Conservation (phyloP, 169 alveolate species). For the Perkinsus marinus region DNA sequence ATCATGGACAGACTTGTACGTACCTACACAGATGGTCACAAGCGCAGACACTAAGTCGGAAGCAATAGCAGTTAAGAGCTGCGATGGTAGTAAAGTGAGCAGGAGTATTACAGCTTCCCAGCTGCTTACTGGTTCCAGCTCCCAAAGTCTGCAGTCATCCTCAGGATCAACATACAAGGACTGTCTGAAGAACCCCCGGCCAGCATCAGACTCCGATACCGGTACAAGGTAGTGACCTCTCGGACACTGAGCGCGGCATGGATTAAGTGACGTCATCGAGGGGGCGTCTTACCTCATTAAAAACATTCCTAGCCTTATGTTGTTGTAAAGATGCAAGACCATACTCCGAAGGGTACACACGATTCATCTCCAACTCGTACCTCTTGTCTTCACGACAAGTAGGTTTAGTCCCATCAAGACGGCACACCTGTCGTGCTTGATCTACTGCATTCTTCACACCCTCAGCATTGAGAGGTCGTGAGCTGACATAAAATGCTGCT, state of each 20-base stretch:
- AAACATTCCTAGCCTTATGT: background rate
- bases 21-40: background rate
- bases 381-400: background rate
- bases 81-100: too few species aligned
- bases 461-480: background rate
- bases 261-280: background rate
- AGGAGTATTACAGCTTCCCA: background rate
- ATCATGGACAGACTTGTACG: background rate
- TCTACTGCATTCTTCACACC: background rate
- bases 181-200: background rate
- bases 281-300: background rate
- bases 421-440: background rate
- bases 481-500: background rate
- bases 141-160: background rate
- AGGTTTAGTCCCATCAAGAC: background rate
- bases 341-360: background rate
- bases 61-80: too few species aligned
- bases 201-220: background rate
- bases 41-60: too few species aligned
- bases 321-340: background rate
- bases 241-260: background rate
- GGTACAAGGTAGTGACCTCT: background rate
- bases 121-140: background rate
- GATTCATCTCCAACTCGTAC: background rate
- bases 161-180: background rate